Evolutionary conservation across 306 rosid species (phyloP), one percentile per base, ranked within the genome.

Genomic region (Arachis hypogaea): DNA sequence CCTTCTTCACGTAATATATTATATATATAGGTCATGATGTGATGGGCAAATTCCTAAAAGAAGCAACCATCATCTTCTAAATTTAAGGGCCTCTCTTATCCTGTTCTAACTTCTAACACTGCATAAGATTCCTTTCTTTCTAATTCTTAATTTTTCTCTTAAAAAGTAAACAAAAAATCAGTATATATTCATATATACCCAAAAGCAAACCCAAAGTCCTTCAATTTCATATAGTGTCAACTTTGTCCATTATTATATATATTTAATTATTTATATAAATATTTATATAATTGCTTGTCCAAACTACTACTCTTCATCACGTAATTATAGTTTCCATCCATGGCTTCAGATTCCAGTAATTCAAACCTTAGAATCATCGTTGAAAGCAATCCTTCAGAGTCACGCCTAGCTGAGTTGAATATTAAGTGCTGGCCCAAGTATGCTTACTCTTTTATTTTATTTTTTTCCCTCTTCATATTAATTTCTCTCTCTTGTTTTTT

Each of bases 361-460:
- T 22, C 28, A 22, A 47, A 78, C 80, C 90, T 84, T n/a, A 80
- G 78, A 84, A 92, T 94, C 71, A 75, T 44, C 10, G 88, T 92
- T 30, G 99, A 94, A 69, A 88, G 85, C 72, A 94, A 83, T 74
- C 97, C 99, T 77, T 72, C 97, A 1, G 81, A 94, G 60, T 77
- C 96, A 75, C 93, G 91, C 66, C 78, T 94, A 4, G 75, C 82
- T 11, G 88, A 87, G 77, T 54, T 92, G 72, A 90, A 94, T 83
- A 88, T 94, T 90, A 90, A 87, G 86, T 82, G 92, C 46, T 94
- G 99, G 99, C 99, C 97, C 74, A 92, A 94, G 99, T 94, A 87
- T 66, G 84, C 28, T 22, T 22, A 22, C 28, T 22, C 28, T 22
- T 22, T 22, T 22, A 22, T 22, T 22, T 22, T 22, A 22, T 22